A percentile compares a stretch with the other conserved stretches of the same genome.
These are phyloP conservation scores for Akanthomyces muscarius DNA, from an alignment of 2,329 filamentous ascomycete genomes.

Conservation along the genomic window DNA sequence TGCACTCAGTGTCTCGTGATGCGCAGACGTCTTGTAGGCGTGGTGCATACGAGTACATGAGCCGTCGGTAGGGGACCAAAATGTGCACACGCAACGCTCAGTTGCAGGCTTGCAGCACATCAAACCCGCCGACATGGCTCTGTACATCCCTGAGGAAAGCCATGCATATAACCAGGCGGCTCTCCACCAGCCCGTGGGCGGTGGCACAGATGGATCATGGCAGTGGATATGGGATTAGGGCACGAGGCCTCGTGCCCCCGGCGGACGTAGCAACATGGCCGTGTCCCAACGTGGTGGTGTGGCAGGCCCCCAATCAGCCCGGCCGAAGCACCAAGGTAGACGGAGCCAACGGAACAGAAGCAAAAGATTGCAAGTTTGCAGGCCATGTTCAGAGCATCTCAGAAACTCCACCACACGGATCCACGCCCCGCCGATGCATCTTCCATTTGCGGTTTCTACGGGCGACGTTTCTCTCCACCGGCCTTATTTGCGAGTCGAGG, in stretches of 20 bases:
- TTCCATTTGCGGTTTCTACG: conserved; percentile 13
- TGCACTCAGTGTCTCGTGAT: conserved; percentile 17
- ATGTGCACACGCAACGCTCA: not conserved
- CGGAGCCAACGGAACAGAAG: conserved; percentile 2
- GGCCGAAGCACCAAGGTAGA: not conserved
- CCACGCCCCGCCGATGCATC: conserved; percentile 17
- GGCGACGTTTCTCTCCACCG: conserved; percentile 11
- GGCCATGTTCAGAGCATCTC: conserved; percentile 8
- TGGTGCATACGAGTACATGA: conserved; percentile 8
- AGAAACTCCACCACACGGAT: conserved; percentile 9
- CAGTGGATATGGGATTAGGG: conserved; percentile 29
- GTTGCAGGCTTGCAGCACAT: not conserved
- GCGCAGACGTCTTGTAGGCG: conserved; percentile 11
- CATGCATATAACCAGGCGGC: not conserved
- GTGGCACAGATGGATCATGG: conserved; percentile 15
- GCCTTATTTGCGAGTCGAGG: not conserved
- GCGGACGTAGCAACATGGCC: not conserved
- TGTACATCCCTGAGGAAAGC: conserved; percentile 3
- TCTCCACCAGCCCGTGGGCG: conserved; percentile 12
- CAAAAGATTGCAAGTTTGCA: not conserved
- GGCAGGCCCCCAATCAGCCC: conserved; percentile 1
- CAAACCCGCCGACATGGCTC: conserved; percentile 7
- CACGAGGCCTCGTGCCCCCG: conserved; percentile 24
- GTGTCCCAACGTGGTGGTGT: conserved; percentile 12
- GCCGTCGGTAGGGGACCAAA: not conserved